Base-by-base conservation (phyloP, 1,139 yeast species). In the Geotrichum carabidarum region DNA sequence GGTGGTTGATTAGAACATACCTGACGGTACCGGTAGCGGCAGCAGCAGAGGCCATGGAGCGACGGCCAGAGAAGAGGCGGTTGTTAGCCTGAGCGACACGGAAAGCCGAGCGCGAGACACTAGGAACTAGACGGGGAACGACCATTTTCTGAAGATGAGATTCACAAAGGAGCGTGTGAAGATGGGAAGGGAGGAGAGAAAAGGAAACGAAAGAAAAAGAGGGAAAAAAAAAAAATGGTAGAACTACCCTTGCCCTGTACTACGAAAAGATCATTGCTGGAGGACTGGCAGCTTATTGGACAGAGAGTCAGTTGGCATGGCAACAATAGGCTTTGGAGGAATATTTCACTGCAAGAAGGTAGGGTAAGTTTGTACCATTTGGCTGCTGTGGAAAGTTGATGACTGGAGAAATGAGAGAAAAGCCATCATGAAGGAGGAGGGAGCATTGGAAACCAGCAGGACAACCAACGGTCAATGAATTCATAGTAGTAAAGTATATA, bases 41-140 rank as follows among this genome's bases (percentile, higher is more conserved):
- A 65, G 91, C 86, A 73, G 91, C 89, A 69, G 95, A 80, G 68
- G 96, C 96, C 77, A 86, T 78, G 73, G 88, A 82, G 79, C 95
- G 88, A 76, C 78, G 75, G 57, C 61, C 58, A 60, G 63, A 63
- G 75, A 84, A 82, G 75, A 81, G 77, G 61, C 75, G 70, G 68
- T 69, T 67, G 78, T 84, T 84, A 74, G 90, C 88, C 81, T 83
- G 86, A 70, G 93, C 94, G 70, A 93, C 93, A 76, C 83, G 83
- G 77, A 85, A 82, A 71, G 96, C 95, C 75, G 86, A 81, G 79
- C 91, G 90, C 70, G 95, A 82, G 71, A 89, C 78, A 75, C 89
- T 80, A 80, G 90, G 86, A 78, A 86, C 84, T 78, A 89, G 84
- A 84, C 95, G 89, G 77, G 96, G 93, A 76, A 84, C 70, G 63